These are phyloP conservation scores for Corylus americana DNA, from an alignment of 306 rosid genomes.

Conservation along the genomic window DNA sequence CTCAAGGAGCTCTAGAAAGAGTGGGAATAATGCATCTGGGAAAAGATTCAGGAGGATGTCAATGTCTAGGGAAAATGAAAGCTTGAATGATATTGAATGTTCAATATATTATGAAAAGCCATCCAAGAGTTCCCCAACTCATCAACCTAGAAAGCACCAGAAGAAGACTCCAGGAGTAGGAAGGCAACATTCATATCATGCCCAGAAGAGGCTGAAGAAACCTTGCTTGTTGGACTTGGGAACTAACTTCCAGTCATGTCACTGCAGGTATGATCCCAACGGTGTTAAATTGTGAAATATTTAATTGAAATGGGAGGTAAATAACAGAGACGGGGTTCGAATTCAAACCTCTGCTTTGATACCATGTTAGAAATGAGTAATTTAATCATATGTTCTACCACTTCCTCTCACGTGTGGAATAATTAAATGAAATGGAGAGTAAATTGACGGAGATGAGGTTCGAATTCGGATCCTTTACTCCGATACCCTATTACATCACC, in stretches of 20 bases:
- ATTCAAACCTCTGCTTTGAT: too few relatives aligned
- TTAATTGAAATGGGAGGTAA: too few relatives aligned
- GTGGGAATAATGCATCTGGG: constrained; percentile 22
- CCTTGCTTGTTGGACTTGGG: constrained; percentile 28
- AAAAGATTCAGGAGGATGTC: constrained; percentile 58
- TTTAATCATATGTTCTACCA: too few relatives aligned
- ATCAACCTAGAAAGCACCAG: constrained; percentile 29
- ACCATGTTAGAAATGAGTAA: too few relatives aligned
- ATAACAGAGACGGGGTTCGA: too few relatives aligned
- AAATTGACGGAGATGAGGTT: too few relatives aligned
- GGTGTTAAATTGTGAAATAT: too few relatives aligned
- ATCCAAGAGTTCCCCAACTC: constrained; percentile 23
- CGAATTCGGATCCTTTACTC: too few relatives aligned
- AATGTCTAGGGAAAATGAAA: constrained; percentile 33
- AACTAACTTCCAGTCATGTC: constrained; percentile 3
- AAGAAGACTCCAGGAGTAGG: constrained; percentile 31
- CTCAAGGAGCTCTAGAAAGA: constrained; percentile 36
- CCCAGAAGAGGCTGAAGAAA: constrained; percentile 9
- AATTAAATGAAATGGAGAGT: too few relatives aligned
- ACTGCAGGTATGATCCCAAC: constrained; percentile 12
- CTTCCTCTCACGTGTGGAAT: too few relatives aligned
- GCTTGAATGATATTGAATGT: constrained; percentile 47
- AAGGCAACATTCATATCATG: too few relatives aligned
- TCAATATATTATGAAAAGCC: constrained; percentile 44
- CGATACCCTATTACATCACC: too few relatives aligned